Conservation (phyloP, 2,329 filamentous ascomycete genomes). For the Lachnellula willkommii region DNA sequence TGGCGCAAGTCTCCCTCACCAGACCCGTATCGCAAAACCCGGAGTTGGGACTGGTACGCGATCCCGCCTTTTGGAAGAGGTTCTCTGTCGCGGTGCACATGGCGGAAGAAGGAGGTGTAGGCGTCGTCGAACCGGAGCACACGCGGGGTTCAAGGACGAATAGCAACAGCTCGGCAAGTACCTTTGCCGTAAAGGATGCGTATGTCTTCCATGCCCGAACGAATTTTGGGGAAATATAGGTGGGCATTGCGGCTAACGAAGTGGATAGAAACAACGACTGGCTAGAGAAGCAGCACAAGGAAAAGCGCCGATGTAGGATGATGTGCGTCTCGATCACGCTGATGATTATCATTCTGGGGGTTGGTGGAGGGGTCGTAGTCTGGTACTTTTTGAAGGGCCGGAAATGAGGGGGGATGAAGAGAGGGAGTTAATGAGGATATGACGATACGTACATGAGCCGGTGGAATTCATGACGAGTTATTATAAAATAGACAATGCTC, state of each 20-base stretch:
- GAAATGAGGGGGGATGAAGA: not conserved
- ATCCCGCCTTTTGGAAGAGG: conserved; percentile 32
- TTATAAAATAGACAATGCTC: not conserved
- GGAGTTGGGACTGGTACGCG: conserved; percentile 25
- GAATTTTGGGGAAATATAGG: not conserved
- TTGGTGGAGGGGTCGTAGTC: conserved; percentile 22
- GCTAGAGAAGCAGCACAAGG: conserved; percentile 28
- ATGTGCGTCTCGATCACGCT: conserved; percentile 22
- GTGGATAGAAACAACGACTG: conserved; percentile 28
- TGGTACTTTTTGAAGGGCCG: conserved; percentile 22
- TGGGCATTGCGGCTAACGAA: not conserved
- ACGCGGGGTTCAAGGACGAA: conserved; percentile 2
- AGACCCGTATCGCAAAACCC: conserved; percentile 19
- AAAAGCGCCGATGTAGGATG: conserved; percentile 27
- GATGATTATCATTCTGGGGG: conserved; percentile 20
- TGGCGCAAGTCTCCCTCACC: conserved; percentile 27
- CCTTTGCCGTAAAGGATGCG: conserved; percentile 15
- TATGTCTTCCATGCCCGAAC: not conserved
- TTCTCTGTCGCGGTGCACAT: conserved; percentile 30
- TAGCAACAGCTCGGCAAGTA: conserved; percentile 13
- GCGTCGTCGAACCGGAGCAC: not conserved
- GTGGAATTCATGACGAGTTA: not conserved
- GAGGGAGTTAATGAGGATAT: not conserved
- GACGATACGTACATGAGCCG: not conserved
- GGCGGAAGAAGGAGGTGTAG: conserved; percentile 21